Percentiles rank a stretch among this genome's conserved stretches.
phyloP scores from a whole-genome alignment of 2,329 filamentous ascomycete genomes.

The Paraphaeosphaeria minitans region DNA sequence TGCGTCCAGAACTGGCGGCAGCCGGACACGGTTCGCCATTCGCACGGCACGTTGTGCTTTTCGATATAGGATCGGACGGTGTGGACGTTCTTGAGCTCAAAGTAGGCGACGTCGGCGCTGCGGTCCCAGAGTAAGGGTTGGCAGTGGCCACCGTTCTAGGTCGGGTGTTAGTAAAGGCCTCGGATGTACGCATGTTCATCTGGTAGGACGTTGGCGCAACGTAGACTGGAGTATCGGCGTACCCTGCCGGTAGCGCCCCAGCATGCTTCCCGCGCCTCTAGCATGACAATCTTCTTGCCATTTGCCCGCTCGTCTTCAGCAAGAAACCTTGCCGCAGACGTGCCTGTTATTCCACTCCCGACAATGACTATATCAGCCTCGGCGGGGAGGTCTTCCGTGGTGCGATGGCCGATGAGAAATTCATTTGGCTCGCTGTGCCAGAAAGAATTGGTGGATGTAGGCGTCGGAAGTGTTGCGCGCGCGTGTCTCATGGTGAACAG shows the following conservation, averaged over 20 bases:
- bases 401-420: slow-evolving; percentile 69
- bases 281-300: slow-evolving; percentile 66
- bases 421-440: slow-evolving; percentile 74
- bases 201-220: background rate
- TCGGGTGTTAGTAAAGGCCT: background rate
- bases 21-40: slow-evolving; percentile 68
- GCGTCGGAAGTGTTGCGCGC: slow-evolving; percentile 60
- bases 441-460: slow-evolving; percentile 68
- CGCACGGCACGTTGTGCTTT: slow-evolving; percentile 66
- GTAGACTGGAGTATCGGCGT: slow-evolving; percentile 34
- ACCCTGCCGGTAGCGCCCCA: slow-evolving; percentile 84
- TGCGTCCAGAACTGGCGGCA: slow-evolving; percentile 67
- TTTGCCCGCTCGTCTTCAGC: slow-evolving; percentile 50
- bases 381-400: slow-evolving; percentile 66
- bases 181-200: background rate
- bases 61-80: slow-evolving; percentile 64
- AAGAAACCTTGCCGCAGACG: slow-evolving; percentile 70
- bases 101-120: slow-evolving; percentile 66
- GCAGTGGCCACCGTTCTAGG: slow-evolving; percentile 66
- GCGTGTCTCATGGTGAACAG: slow-evolving; percentile 36
- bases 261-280: slow-evolving; percentile 80
- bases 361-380: slow-evolving; percentile 72
- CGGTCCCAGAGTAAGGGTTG: slow-evolving; percentile 71
- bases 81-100: slow-evolving; percentile 73
- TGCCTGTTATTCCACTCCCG: slow-evolving; percentile 77